Base-by-base conservation (phyloP, 345 rosid species). In the Eucalyptus victrix region DNA sequence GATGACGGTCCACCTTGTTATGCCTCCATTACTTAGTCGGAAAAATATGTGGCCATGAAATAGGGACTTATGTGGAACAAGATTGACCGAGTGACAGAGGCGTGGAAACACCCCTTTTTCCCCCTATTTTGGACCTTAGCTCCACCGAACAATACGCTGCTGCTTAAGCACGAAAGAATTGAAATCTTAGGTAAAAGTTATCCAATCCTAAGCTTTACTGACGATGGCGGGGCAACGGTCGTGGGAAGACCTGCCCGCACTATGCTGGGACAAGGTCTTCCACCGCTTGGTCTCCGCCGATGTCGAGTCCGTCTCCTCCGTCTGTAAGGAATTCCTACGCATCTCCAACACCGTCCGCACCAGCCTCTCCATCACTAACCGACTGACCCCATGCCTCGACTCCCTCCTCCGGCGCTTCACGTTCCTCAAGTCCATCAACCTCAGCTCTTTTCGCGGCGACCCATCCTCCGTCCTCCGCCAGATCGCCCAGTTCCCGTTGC, bases 211-310 rank as follows among this genome's bases (percentile, higher is more conserved):
- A n/a, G n/a, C n/a, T n/a, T n/a, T n/a, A n/a, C 9, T 23, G 30
- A 56, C 62, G 62, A 26, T 4, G 65, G n/a, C 15, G 30, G 65
- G 12, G 13, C 65, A 26, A 26, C 65, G 4, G 65, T 16, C 14
- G n/a, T 58, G 65, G 65, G 65, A 58, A 87, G 94, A 94, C 17
- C 69, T 97, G 89, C 97, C 98, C 4, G 58, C 86, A 34, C 97
- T 95, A 88, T 95, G 96, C 92, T 97, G 98, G 99, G 99, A 97
- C 60, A 47, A 90, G 86, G 92, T 96, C 69, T 89, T 93, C 89
- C 88, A 87, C 87, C 86, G 85, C 86, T 91, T 95, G 53, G 90
- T 90, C 49, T 92, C 93, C 88, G 88, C 94, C 47, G 92, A 93
- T 49, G 90, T 92, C 32, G 97, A 96, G 69, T 87, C 96, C 47